A percentile compares a stretch with the other conserved stretches of the same genome.
These are phyloP conservation scores for Chrysochromulina tobinii DNA, from an alignment of 78 protist genomes.

Conservation along the genomic window DNA sequence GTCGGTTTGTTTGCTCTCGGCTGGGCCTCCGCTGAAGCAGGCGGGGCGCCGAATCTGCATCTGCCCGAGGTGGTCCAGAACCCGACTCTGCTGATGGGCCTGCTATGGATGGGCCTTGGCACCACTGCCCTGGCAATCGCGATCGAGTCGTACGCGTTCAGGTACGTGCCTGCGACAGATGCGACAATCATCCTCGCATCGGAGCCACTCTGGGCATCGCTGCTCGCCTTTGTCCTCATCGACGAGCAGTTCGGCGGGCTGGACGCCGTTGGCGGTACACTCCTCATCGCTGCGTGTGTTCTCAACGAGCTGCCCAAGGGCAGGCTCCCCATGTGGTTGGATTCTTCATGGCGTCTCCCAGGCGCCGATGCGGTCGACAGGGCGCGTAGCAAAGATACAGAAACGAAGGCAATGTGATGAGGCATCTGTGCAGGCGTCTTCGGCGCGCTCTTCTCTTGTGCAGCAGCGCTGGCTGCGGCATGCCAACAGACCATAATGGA, in stretches of 20 bases:
- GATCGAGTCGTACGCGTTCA: background rate
- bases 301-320: background rate
- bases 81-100: background rate
- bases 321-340: background rate
- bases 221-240: background rate
- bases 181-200: background rate
- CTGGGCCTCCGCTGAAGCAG: background rate
- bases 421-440: too few relatives aligned
- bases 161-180: background rate
- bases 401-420: too few relatives aligned
- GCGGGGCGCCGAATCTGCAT: background rate
- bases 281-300: background rate
- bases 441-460: too few relatives aligned
- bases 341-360: too few relatives aligned
- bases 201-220: background rate
- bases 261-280: background rate
- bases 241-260: background rate
- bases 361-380: too few relatives aligned
- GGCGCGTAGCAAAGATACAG: too few relatives aligned
- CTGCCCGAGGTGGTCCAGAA: background rate
- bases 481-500: too few relatives aligned
- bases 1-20: background rate
- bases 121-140: background rate
- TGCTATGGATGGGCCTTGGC: background rate
- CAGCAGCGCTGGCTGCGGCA: too few relatives aligned